phyloP scores from a whole-genome alignment of 306 rosid species.

The Mucuna pruriens region DNA sequence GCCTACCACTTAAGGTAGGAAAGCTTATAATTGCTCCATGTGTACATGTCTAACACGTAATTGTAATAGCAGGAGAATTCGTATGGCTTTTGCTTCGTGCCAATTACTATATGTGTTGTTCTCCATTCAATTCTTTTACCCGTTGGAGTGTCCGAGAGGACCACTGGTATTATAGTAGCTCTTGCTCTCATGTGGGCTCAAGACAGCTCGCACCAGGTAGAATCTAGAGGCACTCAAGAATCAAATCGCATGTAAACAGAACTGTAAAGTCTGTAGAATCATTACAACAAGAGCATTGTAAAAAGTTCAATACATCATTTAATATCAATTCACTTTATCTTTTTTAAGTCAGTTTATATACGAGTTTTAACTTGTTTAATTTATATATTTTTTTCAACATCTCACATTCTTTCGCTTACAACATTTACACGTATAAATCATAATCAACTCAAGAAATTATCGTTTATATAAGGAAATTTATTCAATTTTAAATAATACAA shows the following conservation, averaged over 20 bases:
- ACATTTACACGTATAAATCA: too few species aligned
- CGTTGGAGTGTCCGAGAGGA: neutral
- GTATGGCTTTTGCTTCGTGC: neutral
- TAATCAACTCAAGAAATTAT: too few species aligned
- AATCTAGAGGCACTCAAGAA: neutral
- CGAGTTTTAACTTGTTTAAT: too few species aligned
- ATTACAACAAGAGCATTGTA: neutral
- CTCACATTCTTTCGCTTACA: too few species aligned
- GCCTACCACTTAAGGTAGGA: neutral
- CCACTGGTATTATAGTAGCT: neutral
- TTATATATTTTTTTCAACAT: too few species aligned
- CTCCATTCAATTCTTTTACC: neutral
- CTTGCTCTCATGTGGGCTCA: neutral
- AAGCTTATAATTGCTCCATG: neutral
- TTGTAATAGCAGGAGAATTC: neutral
- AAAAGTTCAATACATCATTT: too few species aligned
- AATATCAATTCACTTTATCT: too few species aligned
- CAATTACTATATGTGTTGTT: constrained; percentile 7
- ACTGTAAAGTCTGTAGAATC: neutral
- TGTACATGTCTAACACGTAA: neutral
- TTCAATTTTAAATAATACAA: too few species aligned
- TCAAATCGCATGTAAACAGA: neutral
- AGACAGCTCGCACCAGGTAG: neutral
- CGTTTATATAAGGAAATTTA: too few species aligned
- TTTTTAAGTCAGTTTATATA: too few species aligned